phyloP scores from a whole-genome alignment of 2,329 filamentous ascomycete genomes.

The Pseudopyricularia cyperi region DNA sequence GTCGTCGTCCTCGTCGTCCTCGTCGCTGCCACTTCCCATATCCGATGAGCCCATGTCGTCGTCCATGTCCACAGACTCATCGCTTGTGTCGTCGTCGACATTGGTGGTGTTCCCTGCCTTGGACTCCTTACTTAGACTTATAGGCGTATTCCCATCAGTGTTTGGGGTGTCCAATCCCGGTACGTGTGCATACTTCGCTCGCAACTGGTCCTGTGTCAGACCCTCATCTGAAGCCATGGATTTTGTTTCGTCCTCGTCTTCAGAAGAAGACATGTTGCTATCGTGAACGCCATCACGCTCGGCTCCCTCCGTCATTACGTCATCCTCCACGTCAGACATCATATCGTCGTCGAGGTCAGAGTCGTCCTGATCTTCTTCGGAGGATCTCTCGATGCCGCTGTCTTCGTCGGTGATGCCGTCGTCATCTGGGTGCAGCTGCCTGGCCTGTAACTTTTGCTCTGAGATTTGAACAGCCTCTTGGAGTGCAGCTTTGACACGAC shows the following conservation, averaged over 20 bases:
- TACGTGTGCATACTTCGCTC: constrained; percentile 54
- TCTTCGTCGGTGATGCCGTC: constrained; percentile 30
- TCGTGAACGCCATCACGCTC: constrained; percentile 33
- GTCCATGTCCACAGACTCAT: constrained; percentile 58
- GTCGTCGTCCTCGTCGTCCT: constrained; percentile 26
- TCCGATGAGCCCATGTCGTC: constrained; percentile 51
- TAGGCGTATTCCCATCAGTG: constrained; percentile 9
- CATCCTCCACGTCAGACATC: constrained; percentile 24
- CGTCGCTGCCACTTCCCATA: constrained; percentile 29
- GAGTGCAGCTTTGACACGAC: constrained; percentile 52
- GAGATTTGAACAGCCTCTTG: constrained; percentile 63
- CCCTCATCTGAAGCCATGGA: constrained; percentile 45
- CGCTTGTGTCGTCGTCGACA: constrained; percentile 37
- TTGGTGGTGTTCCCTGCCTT: not conserved
- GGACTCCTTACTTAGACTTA: not conserved
- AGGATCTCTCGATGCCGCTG: constrained; percentile 17
- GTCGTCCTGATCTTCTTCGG: constrained; percentile 27
- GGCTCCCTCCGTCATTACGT: constrained; percentile 17
- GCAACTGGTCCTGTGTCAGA: constrained; percentile 56
- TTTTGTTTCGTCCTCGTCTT: constrained; percentile 45
- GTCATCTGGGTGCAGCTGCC: constrained; percentile 39
- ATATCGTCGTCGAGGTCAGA: constrained; percentile 22
- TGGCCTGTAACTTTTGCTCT: constrained; percentile 53
- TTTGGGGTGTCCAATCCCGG: constrained; percentile 28
- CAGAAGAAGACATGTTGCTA: constrained; percentile 47